Evolutionary conservation across 2,329 filamentous ascomycete species (phyloP), one percentile per base, ranked within the genome.

Genomic region (Ophiostoma piceae): DNA sequence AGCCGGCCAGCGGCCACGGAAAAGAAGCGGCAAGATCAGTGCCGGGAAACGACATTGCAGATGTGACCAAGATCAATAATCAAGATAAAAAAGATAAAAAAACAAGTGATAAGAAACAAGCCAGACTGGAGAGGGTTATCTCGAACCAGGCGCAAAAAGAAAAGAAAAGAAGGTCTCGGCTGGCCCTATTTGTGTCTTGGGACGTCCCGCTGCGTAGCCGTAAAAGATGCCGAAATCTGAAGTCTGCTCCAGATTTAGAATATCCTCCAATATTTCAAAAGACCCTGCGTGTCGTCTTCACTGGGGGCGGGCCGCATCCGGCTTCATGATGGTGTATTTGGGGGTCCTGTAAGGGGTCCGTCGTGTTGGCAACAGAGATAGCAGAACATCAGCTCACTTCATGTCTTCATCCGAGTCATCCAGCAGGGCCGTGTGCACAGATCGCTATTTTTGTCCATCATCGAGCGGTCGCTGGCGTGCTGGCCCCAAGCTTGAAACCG

Each of bases 401-500:
- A 16, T 35, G 57, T 19, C 22, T 57, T 32, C 26, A 29, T 22
- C 54, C 11, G 54, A 22, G 54, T 29, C 54, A 6, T 32, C 57
- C 2, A 62, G 11, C 22, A 62, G 14, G 11, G 26, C 57, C 57
- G 26, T 62, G 26, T 62, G 22, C 26, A 60, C 26, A 29, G 22
- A 60, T 60, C 54, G 54, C 26, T 32, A 35, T 32, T 32, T 62
- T 35, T 16, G 57, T 62, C 26, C 54, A 35, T 32, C 57, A 62
- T 62, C 57, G 51, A 26, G 51, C n/a, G 16, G 51, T 22, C 22
- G 11, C 12, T 57, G 51, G 51, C 19, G 51, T 57, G 51, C 51
- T 26, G 51, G 16, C 43, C 51, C 51, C 51, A 32, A 32, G 26
- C 26, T 62, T 62, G 57, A 62, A 62, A 62, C 57, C 57, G 26